phyloP scores from a whole-genome alignment of 768 basidiomycete species.

The Amanita fuliginea region DNA sequence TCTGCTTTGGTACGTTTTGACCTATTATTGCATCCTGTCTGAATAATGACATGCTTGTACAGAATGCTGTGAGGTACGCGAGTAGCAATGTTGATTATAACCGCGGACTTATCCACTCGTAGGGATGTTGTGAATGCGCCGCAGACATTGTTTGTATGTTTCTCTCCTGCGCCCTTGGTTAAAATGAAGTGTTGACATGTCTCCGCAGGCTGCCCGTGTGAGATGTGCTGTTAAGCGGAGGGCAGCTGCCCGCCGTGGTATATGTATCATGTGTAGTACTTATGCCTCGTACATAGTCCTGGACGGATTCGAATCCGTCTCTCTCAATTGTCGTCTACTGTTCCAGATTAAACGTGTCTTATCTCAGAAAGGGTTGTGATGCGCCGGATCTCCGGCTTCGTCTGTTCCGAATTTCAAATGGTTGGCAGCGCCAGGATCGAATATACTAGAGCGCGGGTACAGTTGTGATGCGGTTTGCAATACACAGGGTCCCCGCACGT shows the following conservation, averaged over 20 bases:
- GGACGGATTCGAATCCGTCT: too few relatives aligned
- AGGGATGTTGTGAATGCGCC: slow-evolving; percentile 63
- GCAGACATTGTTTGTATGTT: slow-evolving; percentile 64
- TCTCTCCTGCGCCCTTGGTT: not conserved
- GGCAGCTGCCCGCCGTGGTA: not conserved
- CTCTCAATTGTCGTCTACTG: too few relatives aligned
- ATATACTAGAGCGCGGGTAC: too few relatives aligned
- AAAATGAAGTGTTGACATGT: not conserved
- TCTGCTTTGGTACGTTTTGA: slow-evolving; percentile 55
- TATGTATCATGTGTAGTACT: not conserved
- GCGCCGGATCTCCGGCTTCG: too few relatives aligned
- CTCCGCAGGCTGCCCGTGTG: slow-evolving; percentile 62
- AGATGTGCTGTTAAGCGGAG: slow-evolving; percentile 51
- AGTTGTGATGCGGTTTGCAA: too few relatives aligned
- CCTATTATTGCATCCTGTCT: not conserved
- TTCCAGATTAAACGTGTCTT: too few relatives aligned
- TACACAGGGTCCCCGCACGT: too few relatives aligned
- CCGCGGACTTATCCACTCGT: not conserved
- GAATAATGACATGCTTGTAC: not conserved
- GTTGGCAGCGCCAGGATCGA: too few relatives aligned
- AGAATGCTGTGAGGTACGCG: slow-evolving; percentile 64
- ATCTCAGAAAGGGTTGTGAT: too few relatives aligned
- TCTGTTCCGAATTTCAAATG: too few relatives aligned
- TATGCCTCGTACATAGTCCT: not conserved
- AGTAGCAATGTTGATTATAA: not conserved